Evolutionary conservation across 495 filamentous ascomycete genomes (phyloP), one percentile per base, ranked within the genome.

Genomic region (Penicillium canescens): DNA sequence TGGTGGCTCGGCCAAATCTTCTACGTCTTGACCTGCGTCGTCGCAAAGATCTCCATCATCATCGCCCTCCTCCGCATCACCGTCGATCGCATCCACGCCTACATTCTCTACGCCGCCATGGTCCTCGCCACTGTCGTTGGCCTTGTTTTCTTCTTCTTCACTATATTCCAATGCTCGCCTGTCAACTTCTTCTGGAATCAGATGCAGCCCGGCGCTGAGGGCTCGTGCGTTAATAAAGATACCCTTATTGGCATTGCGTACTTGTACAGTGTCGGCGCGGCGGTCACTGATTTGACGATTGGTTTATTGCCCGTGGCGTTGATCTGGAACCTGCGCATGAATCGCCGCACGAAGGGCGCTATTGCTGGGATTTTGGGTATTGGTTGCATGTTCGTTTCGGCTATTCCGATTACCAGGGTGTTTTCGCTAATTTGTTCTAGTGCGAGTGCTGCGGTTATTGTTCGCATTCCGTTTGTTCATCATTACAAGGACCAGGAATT

Each of bases 21-120:
- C 52, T 73, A 71, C 39, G 59, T 75, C 3, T 24, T 72, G 2
- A 72, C 69, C 5, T 69, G 61, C 35, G 59, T 67, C 2, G 45
- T 63, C 14, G 71, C 66, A 5, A 69, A 69, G 42, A 8, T 71
- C 14, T 74, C 74, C 13, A 74, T 76, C 34, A 66, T 63, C 26
- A 65, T 73, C 54, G 63, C 71, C 20, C 61, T 76, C 2, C 55
- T 76, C 31, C 70, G 73, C 18, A 66, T 77, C 40, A 69, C 70
- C 0, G 52, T 71, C 11, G 50, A 55, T 26, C 54, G 54, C 14
- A 40, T 63, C 13, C 67, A 74, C 44, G 54, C 48, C 38, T 64
- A 52, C 41, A 59, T 71, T 28, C 62, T 75, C 6, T 74, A 70
- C 38, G 50, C 56, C 13, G 59, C 66, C n/a, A 67, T 68, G 13